Percentiles rank a stretch among this genome's conserved stretches.
These are phyloP conservation scores for Lunularia cruciata DNA, from an alignment of 225 moss, liverwort and hornwort genomes.

Conservation along the genomic window DNA sequence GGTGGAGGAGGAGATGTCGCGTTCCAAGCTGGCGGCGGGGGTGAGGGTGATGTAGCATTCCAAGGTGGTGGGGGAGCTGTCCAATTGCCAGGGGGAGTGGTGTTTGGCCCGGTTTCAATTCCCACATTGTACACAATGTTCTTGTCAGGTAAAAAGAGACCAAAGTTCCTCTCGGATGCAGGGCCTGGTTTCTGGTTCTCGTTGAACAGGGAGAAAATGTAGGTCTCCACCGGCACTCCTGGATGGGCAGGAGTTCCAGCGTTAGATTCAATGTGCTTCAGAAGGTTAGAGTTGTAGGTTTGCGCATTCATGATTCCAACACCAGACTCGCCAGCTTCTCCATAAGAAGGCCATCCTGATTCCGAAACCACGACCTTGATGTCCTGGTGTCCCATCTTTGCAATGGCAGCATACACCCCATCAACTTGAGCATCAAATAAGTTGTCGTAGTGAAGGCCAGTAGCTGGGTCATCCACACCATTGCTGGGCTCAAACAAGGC, in stretches of 20 bases:
- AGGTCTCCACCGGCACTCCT: slow-evolving; percentile 43
- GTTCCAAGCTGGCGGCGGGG: slow-evolving; percentile 11
- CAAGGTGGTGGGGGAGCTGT: slow-evolving; percentile 18
- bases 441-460: slow-evolving; percentile 49
- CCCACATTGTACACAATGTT: slow-evolving; percentile 63
- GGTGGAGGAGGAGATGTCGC: slow-evolving; percentile 13
- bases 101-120: slow-evolving; percentile 33
- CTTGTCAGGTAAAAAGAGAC: slow-evolving; percentile 61
- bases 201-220: slow-evolving; percentile 77
- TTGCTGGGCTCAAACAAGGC: slow-evolving; percentile 47
- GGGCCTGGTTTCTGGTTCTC: slow-evolving; percentile 83
- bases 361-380: slow-evolving; percentile 65
- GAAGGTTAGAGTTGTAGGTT: slow-evolving; percentile 59
- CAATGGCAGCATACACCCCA: slow-evolving; percentile 78
- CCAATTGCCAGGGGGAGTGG: slow-evolving; percentile 9
- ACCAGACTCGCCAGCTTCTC: slow-evolving; percentile 57
- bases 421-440: slow-evolving; percentile 89
- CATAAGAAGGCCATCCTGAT: slow-evolving; percentile 76
- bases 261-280: slow-evolving; percentile 52
- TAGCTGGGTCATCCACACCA: slow-evolving; percentile 22
- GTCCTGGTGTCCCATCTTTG: slow-evolving; percentile 67
- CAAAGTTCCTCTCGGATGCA: slow-evolving; percentile 68
- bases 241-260: slow-evolving; percentile 64
- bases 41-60: not conserved
- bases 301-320: slow-evolving; percentile 58